These are phyloP conservation scores for Schizonepeta tenuifolia DNA, from an alignment of 257 asterid species.

Conservation along the genomic window DNA sequence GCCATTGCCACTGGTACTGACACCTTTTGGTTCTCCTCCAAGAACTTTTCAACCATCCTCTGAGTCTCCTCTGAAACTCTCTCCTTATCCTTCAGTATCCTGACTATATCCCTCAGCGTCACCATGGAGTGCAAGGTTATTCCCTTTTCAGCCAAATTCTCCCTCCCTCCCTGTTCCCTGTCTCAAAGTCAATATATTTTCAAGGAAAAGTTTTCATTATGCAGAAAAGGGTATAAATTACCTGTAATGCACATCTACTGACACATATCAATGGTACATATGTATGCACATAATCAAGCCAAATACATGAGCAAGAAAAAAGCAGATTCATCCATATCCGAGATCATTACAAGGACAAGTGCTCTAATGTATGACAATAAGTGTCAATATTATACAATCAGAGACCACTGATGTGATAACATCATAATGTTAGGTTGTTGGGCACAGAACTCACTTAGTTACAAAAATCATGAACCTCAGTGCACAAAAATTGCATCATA, in stretches of 20 bases:
- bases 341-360: not conserved
- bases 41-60: conserved; percentile 71
- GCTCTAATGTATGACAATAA: not conserved
- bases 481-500: not conserved
- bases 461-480: not conserved
- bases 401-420: not conserved
- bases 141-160: conserved; percentile 86
- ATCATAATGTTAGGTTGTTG: not conserved
- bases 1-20: conserved; percentile 48
- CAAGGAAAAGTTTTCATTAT: not conserved
- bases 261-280: not conserved
- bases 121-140: conserved; percentile 86
- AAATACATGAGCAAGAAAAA: conserved; percentile 3
- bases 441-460: not conserved
- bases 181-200: conserved; percentile 19
- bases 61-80: conserved; percentile 81
- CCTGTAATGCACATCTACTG: not conserved
- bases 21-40: conserved; percentile 79
- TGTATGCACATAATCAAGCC: not conserved
- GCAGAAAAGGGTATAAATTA: not conserved
- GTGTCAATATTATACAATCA: not conserved
- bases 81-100: conserved; percentile 84
- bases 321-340: conserved; percentile 8
- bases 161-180: conserved; percentile 98
- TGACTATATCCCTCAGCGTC: conserved; percentile 82